Percentiles rank a stretch among this genome's conserved stretches.
Conservation (phyloP, 2,329 filamentous ascomycete species). For the Ophiostoma sp. region DNA sequence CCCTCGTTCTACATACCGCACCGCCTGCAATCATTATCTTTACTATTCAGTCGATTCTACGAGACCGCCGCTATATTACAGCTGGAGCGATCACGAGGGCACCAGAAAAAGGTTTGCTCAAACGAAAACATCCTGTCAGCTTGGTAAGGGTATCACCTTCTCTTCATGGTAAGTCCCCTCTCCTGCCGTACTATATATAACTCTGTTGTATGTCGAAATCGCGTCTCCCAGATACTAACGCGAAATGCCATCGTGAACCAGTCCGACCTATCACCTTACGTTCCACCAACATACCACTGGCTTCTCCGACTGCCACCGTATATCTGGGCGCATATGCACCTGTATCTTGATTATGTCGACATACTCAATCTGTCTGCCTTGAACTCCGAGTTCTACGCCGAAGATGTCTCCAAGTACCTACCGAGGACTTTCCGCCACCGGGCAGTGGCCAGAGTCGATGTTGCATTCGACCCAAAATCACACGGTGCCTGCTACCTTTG, state of each 20-base stretch:
- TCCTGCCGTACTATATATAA: neutral
- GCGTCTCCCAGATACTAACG: neutral
- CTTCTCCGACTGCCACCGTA: conserved; percentile 27
- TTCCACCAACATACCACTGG: conserved; percentile 24
- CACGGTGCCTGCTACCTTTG: conserved; percentile 31
- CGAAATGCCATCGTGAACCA: neutral
- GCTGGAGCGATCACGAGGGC: neutral
- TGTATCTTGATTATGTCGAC: conserved; percentile 29
- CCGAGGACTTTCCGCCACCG: conserved; percentile 25
- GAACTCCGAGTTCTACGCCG: conserved; percentile 24
- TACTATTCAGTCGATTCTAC: neutral
- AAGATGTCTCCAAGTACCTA: conserved; percentile 26
- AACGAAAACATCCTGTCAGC: neutral
- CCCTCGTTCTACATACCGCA: neutral
- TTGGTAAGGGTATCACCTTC: neutral
- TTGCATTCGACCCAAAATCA: neutral
- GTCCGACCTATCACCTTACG: neutral
- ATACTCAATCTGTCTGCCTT: conserved; percentile 26
- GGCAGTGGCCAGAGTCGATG: conserved; percentile 18
- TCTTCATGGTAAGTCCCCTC: neutral
- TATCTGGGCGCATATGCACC: conserved; percentile 29
- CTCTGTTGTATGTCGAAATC: neutral
- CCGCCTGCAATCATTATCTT: neutral
- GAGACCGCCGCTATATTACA: neutral
- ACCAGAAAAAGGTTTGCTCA: neutral